These are phyloP conservation scores for Mycena capillaripes DNA, from an alignment of 768 basidiomycete genomes.

Conservation along the genomic window DNA sequence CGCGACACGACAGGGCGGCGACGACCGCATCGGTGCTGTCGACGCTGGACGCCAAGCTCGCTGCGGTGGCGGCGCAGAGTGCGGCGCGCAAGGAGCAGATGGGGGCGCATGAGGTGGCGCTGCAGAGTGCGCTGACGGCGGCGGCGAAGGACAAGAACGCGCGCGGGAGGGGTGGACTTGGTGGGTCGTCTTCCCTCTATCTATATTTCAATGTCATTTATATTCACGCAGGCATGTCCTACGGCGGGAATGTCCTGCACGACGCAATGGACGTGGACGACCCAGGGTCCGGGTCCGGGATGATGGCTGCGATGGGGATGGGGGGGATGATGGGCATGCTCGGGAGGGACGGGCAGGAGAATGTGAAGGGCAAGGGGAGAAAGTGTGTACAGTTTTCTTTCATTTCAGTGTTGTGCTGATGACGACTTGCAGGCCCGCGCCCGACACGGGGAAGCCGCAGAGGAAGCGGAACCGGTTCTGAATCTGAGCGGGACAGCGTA, in stretches of 20 bases:
- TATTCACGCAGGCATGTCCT: background rate
- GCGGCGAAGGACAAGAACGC: constrained; percentile 71
- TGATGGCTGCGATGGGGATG: no score
- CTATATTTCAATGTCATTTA: background rate
- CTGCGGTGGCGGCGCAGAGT: constrained; percentile 61
- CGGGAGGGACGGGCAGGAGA: constrained; percentile 43
- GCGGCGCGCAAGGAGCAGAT: constrained; percentile 56
- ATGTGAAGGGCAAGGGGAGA: constrained; percentile 67
- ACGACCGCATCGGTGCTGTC: constrained; percentile 79
- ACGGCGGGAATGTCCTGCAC: constrained; percentile 39
- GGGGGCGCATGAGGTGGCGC: constrained; percentile 67
- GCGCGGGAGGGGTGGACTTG: constrained; percentile 42
- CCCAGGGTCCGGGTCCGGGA: no score
- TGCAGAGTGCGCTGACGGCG: constrained; percentile 71
- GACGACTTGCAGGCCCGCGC: constrained; percentile 49
- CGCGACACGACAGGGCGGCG: constrained; percentile 65
- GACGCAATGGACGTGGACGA: constrained; percentile 79
- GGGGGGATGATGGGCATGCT: constrained; percentile 12
- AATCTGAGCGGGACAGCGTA: background rate
- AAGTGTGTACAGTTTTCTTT: constrained; percentile 59
- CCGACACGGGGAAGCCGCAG: constrained; percentile 61
- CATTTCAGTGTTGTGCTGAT: background rate
- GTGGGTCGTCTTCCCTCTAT: constrained; percentile 22
- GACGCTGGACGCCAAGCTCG: constrained; percentile 81
- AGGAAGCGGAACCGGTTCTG: constrained; percentile 74